These are phyloP conservation scores for Lentinula guzmanii DNA, from an alignment of 768 basidiomycete species.

Conservation along the genomic window DNA sequence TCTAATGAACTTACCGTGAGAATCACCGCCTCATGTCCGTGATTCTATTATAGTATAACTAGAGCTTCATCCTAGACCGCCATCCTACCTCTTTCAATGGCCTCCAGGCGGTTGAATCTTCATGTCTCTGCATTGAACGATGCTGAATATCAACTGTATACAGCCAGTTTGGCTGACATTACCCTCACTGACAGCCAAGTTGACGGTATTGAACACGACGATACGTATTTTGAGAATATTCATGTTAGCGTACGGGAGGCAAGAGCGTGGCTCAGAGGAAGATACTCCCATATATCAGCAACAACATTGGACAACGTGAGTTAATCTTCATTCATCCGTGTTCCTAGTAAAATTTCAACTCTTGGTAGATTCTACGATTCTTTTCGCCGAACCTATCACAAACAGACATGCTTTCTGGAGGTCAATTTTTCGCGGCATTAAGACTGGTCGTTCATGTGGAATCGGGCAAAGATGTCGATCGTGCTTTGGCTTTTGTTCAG, in stretches of 20 bases:
- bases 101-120: constrained; percentile 22
- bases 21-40: neutral
- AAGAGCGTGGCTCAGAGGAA: constrained; percentile 69
- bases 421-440: constrained; percentile 73
- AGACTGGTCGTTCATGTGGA: constrained; percentile 60
- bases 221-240: constrained; percentile 49
- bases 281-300: constrained; percentile 51
- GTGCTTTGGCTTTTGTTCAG: constrained; percentile 69
- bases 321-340: constrained; percentile 10
- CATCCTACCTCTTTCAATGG: neutral
- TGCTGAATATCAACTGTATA: constrained; percentile 65
- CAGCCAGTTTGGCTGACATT: constrained; percentile 50
- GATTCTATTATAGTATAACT: neutral
- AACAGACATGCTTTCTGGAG: constrained; percentile 51
- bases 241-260: constrained; percentile 57
- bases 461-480: constrained; percentile 56
- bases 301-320: constrained; percentile 55
- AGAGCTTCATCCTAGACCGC: neutral
- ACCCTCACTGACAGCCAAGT: constrained; percentile 26
- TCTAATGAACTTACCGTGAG: neutral
- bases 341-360: neutral
- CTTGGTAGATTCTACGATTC: constrained; percentile 52
- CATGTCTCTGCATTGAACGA: constrained; percentile 76
- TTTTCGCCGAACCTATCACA: constrained; percentile 53
- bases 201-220: constrained; percentile 25